phyloP scores from a whole-genome alignment of 805 yeast species.

The Teunomyces pallodes region DNA sequence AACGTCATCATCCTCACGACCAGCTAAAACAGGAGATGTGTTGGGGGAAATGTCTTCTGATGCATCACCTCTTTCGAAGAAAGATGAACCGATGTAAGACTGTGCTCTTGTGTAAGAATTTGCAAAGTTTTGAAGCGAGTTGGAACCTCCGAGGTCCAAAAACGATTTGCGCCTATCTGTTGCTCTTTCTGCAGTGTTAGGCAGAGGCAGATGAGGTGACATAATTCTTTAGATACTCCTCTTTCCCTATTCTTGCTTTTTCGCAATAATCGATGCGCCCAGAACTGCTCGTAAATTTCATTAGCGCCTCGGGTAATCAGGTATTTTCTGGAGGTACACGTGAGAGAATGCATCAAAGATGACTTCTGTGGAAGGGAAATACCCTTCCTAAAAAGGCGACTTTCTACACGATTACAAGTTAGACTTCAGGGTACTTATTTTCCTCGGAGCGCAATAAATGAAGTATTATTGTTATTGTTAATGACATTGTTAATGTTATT shows the following conservation, averaged over 20 bases:
- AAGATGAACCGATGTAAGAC: slow-evolving; percentile 14
- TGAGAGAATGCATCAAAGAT: not conserved
- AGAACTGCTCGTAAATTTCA: not conserved
- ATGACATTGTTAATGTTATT: no score
- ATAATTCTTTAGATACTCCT: not conserved
- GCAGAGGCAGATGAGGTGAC: not conserved
- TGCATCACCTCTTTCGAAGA: slow-evolving; percentile 5
- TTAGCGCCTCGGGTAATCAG: not conserved
- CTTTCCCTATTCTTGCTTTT: not conserved
- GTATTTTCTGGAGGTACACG: not conserved
- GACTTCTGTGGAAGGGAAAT: not conserved
- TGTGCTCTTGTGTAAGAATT: slow-evolving; percentile 40
- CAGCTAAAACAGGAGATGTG: slow-evolving; percentile 15
- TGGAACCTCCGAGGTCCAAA: slow-evolving; percentile 33
- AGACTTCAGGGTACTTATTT: no score
- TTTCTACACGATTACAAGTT: no score
- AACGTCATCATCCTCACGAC: slow-evolving; percentile 6
- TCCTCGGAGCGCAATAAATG: no score
- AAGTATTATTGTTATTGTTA: no score
- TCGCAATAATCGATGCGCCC: not conserved
- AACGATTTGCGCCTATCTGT: slow-evolving; percentile 24
- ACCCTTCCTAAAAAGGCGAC: not conserved
- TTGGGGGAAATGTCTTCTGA: slow-evolving; percentile 21
- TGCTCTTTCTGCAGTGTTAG: not conserved
- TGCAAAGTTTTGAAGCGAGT: slow-evolving; percentile 39